phyloP scores from a whole-genome alignment of 2,329 filamentous ascomycete genomes.

The Ascosphaera pollenicola region DNA sequence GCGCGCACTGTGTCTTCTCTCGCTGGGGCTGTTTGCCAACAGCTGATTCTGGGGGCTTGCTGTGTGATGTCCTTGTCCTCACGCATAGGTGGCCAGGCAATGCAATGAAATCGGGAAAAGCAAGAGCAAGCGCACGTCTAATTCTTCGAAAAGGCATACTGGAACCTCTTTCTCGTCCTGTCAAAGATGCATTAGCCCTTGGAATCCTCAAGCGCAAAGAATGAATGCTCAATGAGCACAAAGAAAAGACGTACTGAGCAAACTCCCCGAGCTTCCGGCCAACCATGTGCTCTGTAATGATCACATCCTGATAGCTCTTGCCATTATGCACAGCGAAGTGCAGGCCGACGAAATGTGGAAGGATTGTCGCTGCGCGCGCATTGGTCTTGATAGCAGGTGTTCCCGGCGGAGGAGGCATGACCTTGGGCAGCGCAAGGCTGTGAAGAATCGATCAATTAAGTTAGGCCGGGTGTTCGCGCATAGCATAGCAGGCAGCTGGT shows the following conservation, averaged over 20 bases:
- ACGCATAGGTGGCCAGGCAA: too few relatives aligned
- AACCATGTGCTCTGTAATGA: constrained; percentile 88
- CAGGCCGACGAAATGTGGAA: constrained; percentile 78
- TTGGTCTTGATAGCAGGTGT: constrained; percentile 61
- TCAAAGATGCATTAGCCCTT: not conserved
- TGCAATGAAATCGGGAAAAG: too few relatives aligned
- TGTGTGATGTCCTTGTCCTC: too few relatives aligned
- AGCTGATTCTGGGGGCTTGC: too few relatives aligned
- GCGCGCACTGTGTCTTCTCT: too few relatives aligned
- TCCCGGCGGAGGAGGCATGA: constrained; percentile 33
- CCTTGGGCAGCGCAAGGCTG: constrained; percentile 20
- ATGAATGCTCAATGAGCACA: constrained; percentile 1
- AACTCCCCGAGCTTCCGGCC: constrained; percentile 91
- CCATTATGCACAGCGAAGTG: constrained; percentile 85
- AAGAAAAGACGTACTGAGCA: constrained; percentile 41
- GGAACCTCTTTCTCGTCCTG: constrained; percentile 46
- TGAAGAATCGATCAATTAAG: constrained; percentile 4
- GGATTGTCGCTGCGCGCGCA: constrained; percentile 68
- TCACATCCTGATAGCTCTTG: constrained; percentile 62
- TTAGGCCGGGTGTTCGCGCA: not conserved
- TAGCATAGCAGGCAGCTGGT: not conserved
- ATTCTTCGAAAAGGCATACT: constrained; percentile 50
- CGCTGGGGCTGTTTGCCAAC: too few relatives aligned
- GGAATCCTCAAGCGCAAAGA: not conserved
- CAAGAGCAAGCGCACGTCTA: constrained; percentile 1